These are phyloP conservation scores for Mallotus nudiflorus DNA, from an alignment of 345 rosid genomes.

Conservation along the genomic window DNA sequence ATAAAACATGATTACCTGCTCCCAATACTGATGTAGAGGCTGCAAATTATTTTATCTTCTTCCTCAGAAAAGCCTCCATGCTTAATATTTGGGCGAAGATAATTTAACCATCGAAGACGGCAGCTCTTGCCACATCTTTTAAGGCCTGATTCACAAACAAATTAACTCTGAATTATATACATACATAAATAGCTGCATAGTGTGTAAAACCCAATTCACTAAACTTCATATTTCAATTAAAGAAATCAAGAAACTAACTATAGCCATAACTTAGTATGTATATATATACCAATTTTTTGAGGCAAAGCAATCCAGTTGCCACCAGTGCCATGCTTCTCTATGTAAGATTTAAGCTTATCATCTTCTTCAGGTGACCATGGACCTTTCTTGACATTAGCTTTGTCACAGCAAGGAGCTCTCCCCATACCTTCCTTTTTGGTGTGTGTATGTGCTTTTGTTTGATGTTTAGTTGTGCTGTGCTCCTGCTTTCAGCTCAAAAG, in stretches of 20 bases:
- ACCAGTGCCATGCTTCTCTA: constrained; percentile 36
- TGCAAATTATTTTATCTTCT: constrained; percentile 36
- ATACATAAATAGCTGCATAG: too few relatives aligned
- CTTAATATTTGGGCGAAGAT: constrained; percentile 37
- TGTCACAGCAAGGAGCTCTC: constrained; percentile 42
- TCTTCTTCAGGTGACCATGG: constrained; percentile 44
- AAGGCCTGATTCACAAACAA: constrained; percentile 21
- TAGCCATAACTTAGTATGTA: background rate
- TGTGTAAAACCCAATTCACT: background rate
- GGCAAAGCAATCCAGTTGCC: constrained; percentile 44
- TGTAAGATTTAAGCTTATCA: constrained; percentile 35
- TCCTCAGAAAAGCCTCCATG: constrained; percentile 41
- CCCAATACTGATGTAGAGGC: constrained; percentile 38
- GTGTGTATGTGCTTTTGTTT: constrained; percentile 16
- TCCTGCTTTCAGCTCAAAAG: constrained; percentile 15
- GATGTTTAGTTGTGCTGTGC: background rate
- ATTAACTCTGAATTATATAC: too few relatives aligned
- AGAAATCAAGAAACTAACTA: background rate
- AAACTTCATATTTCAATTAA: background rate
- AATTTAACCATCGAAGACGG: constrained; percentile 36
- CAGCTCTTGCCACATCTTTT: constrained; percentile 41
- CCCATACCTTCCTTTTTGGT: constrained; percentile 30
- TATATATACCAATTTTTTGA: constrained; percentile 29
- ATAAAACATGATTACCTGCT: constrained; percentile 22
- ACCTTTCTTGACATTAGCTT: constrained; percentile 38